Evolutionary conservation across 2,329 filamentous ascomycete species (phyloP), one percentile per base, ranked within the genome.

Genomic region (Cercospora canescens): DNA sequence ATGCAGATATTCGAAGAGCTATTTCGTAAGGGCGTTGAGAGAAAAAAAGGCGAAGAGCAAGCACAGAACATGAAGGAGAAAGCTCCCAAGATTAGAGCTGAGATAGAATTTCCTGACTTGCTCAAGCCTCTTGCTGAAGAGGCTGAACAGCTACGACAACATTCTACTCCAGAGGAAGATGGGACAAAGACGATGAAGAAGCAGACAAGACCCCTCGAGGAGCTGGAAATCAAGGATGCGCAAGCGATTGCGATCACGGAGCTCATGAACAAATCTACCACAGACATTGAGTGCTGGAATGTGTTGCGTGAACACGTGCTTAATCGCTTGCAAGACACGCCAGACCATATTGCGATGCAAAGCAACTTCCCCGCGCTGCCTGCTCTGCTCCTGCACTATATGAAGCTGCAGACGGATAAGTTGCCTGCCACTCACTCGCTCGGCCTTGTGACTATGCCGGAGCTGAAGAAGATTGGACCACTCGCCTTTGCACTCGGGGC

Each of bases 401-500:
- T 72, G 65, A 37, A 50, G 12, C 28, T 70, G 14, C 63, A 69
- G 3, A 85, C 88, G 70, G 80, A 79, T 2, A 80, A 82, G 1
- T 93, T 91, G 9, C 83, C 81, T 11, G 79, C 86, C 0, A 93
- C 90, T 1, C 60, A 62, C 26, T 81, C 84, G 0, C 81, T 91
- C 0, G 81, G 83, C 0, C 83, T 91, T 52, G 82, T 83, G 52
- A 78, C 93, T 28, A 81, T 94, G 0, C 89, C 91, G 0, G 85
- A 86, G 7, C 81, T 93, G 71, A 91, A 91, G 74, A 82, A 84
- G 52, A 82, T 92, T 0, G 91, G 91, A 1, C 83, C 90, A 1
- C 85, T 87, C 1, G 90, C 89, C 0, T 92, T 90, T 73, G 88
- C 92, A 6, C 84, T 94, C 0, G 91, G 90, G 56, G 89, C 87